These are phyloP conservation scores for Rosa lucieae DNA, from an alignment of 306 rosid species.

Conservation along the genomic window DNA sequence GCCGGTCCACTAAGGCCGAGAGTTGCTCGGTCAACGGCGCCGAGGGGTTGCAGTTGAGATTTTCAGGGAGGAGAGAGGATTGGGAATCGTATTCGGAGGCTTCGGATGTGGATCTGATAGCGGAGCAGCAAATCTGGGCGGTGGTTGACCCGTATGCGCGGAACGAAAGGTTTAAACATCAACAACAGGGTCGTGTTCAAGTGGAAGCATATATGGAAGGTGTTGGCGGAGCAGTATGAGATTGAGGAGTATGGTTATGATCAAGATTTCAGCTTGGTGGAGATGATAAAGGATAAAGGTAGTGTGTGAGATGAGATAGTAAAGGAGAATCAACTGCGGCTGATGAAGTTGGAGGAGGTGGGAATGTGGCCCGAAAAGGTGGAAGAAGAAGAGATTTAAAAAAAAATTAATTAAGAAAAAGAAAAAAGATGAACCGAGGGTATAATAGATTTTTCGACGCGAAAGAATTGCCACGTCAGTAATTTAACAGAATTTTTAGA, in stretches of 20 bases:
- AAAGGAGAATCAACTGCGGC: slow-evolving; percentile 42
- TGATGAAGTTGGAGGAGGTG: slow-evolving; percentile 45
- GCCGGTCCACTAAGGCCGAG: slow-evolving; percentile 42
- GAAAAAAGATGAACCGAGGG: too few species aligned
- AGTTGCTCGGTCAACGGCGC: slow-evolving; percentile 58
- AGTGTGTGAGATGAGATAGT: slow-evolving; percentile 54
- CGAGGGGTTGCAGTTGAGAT: slow-evolving; percentile 46
- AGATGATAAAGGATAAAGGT: slow-evolving; percentile 51
- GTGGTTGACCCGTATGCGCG: slow-evolving; percentile 61
- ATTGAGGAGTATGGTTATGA: slow-evolving; percentile 62
- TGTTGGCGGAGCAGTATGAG: slow-evolving; percentile 63
- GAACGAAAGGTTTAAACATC: slow-evolving; percentile 56
- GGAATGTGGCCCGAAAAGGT: slow-evolving; percentile 33
- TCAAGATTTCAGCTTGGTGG: slow-evolving; percentile 37
- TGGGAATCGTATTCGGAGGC: slow-evolving; percentile 47
- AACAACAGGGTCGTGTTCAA: slow-evolving; percentile 60
- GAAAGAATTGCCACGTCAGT: too few species aligned
- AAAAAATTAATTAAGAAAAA: too few species aligned
- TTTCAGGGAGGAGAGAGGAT: slow-evolving; percentile 45
- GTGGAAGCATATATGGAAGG: slow-evolving; percentile 78
- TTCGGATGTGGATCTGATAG: slow-evolving; percentile 35
- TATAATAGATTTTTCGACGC: too few species aligned
- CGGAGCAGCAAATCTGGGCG: slow-evolving; percentile 78
- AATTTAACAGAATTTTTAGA: too few species aligned
- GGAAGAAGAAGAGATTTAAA: too few species aligned